These are phyloP conservation scores for Alternaria burnsii DNA, from an alignment of 2,329 filamentous ascomycete species.

Conservation along the genomic window DNA sequence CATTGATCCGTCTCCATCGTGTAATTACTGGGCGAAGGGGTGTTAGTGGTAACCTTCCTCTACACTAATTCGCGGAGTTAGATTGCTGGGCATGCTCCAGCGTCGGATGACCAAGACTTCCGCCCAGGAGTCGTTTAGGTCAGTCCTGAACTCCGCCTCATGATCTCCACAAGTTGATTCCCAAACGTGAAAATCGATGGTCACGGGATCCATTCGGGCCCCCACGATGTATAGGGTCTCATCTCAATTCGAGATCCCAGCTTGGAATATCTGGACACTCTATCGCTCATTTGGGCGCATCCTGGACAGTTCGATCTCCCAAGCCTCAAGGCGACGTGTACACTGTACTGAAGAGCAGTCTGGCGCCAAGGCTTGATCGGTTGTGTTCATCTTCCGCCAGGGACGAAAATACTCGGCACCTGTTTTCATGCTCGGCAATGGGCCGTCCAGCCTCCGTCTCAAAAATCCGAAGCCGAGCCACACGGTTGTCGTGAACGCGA, in stretches of 20 bases:
- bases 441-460: conserved; percentile 30
- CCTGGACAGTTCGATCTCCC: conserved; percentile 8
- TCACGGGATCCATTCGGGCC: conserved; percentile 4
- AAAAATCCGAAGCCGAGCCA: conserved; percentile 15
- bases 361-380: conserved; percentile 14
- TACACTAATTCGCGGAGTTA: conserved; percentile 14
- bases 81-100: conserved; percentile 8
- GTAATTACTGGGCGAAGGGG: neutral
- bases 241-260: conserved; percentile 1
- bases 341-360: conserved; percentile 7
- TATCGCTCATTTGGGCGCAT: conserved; percentile 1
- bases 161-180: conserved; percentile 12
- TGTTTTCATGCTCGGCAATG: conserved; percentile 28
- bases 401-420: conserved; percentile 33
- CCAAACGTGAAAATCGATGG: conserved; percentile 3
- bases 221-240: neutral
- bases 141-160: conserved; percentile 24
- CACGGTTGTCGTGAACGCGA: neutral
- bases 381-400: conserved; percentile 1
- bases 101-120: conserved; percentile 4
- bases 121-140: conserved; percentile 6
- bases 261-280: neutral
- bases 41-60: neutral
- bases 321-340: conserved; percentile 26
- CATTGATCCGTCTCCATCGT: neutral